Evolutionary conservation across 257 asterid species (phyloP), one percentile per base, ranked within the genome.

Genomic region (Nicotiana tomentosiformis): DNA sequence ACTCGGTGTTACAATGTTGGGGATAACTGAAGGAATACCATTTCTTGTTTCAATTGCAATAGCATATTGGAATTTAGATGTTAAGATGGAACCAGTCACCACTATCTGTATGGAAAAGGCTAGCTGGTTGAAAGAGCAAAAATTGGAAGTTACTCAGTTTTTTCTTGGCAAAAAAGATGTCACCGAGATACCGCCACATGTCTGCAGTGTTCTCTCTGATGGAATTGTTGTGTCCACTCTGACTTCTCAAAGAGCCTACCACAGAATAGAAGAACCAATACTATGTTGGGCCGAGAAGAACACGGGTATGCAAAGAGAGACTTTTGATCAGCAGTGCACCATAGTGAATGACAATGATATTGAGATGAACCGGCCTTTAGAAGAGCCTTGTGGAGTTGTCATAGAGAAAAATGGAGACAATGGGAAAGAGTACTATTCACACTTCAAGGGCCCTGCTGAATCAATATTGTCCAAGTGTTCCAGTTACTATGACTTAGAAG

Each of bases 21-120:
- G 90, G 72, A 81, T 88, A 29, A 55, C 85, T 70, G 91, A 85
- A 56, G 88, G 90, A 14, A 30, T 86, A 43, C 88, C 91, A 11
- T 81, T 82, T 29, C 77, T 84, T 62, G 84, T 88, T 61, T 79
- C 88, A 18, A 0, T 81, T 3, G 86, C 81, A 30, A 33, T 57
- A 17, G 10, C 77, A 12, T 55, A 62, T 33, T 53, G 86, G 88
- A 79, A 23, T 20, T 83, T 83, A 56, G 83, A 64, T 33, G 64
- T 84, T 15, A 82, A 78, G 6, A 72, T 87, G 84, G 87, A 87
- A n/a, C 23, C 79, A 1, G 78, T 85, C 14, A 83, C 81, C 1
- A 77, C 72, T 7, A 16, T 87, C 70, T 84, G 85, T 33, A 61
- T 81, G 0, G 90, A 86, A 72, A 78, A 35, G 14, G 74, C 77